Conservation (phyloP, 306 rosid genomes). For the Glycine soja region DNA sequence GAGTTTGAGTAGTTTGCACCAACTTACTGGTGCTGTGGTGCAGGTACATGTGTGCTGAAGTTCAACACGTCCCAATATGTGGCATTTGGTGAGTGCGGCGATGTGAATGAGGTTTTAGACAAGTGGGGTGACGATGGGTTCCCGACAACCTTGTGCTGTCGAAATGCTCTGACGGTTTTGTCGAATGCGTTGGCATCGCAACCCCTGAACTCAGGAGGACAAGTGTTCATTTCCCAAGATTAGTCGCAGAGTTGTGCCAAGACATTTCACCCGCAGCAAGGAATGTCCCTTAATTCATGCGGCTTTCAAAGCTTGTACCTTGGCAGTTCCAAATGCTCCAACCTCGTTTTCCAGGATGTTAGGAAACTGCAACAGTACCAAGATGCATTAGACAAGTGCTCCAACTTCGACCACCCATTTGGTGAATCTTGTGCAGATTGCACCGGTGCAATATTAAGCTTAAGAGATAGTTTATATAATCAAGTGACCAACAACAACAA, state of each 20-base stretch:
- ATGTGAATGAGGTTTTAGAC: slow-evolving; percentile 36
- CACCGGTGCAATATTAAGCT: slow-evolving; percentile 12
- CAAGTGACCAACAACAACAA: background rate
- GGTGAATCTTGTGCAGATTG: slow-evolving; percentile 52
- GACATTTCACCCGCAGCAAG: slow-evolving; percentile 36
- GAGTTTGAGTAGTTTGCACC: too few relatives aligned
- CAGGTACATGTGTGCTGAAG: slow-evolving; percentile 62
- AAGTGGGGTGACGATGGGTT: slow-evolving; percentile 57
- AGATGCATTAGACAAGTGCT: slow-evolving; percentile 51
- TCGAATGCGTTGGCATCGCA: slow-evolving; percentile 58
- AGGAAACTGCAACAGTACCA: slow-evolving; percentile 31
- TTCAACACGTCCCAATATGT: slow-evolving; percentile 48
- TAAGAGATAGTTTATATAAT: slow-evolving; percentile 46
- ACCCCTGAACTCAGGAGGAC: background rate
- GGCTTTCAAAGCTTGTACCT: slow-evolving; percentile 49
- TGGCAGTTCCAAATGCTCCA: slow-evolving; percentile 46
- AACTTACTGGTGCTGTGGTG: background rate
- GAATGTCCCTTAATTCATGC: slow-evolving; percentile 50
- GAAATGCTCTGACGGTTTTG: slow-evolving; percentile 57
- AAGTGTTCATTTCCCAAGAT: slow-evolving; percentile 46
- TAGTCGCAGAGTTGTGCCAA: slow-evolving; percentile 53
- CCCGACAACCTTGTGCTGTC: slow-evolving; percentile 66
- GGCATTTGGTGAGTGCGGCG: slow-evolving; percentile 55
- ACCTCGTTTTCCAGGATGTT: slow-evolving; percentile 3
- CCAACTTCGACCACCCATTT: slow-evolving; percentile 44